Percentiles rank a stretch among this genome's conserved stretches.
Conservation (phyloP, 345 rosid genomes). For the Chamaenerion angustifolium region DNA sequence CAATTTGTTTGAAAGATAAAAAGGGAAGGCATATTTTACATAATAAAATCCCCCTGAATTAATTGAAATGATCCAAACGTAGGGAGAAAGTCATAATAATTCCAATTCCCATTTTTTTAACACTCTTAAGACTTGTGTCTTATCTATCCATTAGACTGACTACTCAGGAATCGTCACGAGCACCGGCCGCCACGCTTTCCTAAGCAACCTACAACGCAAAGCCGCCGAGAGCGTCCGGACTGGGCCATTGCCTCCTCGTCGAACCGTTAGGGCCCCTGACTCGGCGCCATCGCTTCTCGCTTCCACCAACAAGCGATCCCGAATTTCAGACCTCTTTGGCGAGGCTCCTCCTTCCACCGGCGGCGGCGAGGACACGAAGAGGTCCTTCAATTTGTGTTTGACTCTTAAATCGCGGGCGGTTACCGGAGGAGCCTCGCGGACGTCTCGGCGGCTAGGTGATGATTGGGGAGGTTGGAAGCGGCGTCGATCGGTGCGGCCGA, state of each 20-base stretch:
- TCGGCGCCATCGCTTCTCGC: slow-evolving; percentile 10
- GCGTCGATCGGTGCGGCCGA: slow-evolving; percentile 37
- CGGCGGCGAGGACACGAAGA: slow-evolving; percentile 50
- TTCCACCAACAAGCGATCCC: slow-evolving; percentile 18
- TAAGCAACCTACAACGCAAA: slow-evolving; percentile 48
- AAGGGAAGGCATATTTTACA: no score
- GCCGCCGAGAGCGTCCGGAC: slow-evolving; percentile 36
- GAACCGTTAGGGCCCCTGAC: slow-evolving; percentile 14
- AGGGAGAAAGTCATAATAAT: background rate
- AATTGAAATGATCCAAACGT: no score
- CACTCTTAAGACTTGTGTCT: no score
- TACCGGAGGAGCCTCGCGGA: slow-evolving; percentile 10
- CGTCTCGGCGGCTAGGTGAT: slow-evolving; percentile 10
- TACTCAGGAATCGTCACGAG: slow-evolving; percentile 75
- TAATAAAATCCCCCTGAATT: no score
- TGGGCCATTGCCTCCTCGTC: slow-evolving; percentile 29
- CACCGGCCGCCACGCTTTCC: slow-evolving; percentile 83
- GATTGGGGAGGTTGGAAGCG: slow-evolving; percentile 16
- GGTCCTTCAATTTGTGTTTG: slow-evolving; percentile 55
- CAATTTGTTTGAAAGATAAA: no score
- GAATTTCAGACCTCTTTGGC: slow-evolving; percentile 12
- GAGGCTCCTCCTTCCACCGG: slow-evolving; percentile 33
- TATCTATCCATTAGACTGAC: slow-evolving; percentile 1
- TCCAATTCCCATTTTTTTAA: background rate
- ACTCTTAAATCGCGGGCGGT: slow-evolving; percentile 17